These are phyloP conservation scores for Cornus controversa DNA, from an alignment of 148 eudicot genomes.

Conservation along the genomic window DNA sequence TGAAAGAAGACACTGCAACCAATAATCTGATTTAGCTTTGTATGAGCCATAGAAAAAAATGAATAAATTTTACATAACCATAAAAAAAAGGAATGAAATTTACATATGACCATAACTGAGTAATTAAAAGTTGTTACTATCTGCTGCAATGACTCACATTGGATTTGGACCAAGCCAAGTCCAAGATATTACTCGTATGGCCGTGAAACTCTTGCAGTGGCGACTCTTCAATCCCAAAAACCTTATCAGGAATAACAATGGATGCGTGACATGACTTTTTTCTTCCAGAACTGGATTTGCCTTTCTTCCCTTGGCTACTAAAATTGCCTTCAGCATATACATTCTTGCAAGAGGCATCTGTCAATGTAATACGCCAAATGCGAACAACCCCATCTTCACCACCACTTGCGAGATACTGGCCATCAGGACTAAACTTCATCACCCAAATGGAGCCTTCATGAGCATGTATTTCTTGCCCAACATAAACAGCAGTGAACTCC, in stretches of 20 bases:
- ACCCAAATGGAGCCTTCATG: conserved; percentile 70
- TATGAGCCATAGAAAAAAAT: not conserved
- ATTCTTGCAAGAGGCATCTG: conserved; percentile 23
- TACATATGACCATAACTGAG: not conserved
- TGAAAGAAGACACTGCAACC: conserved; percentile 70
- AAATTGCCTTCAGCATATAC: conserved; percentile 7
- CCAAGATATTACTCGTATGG: conserved; percentile 64
- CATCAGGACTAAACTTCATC: conserved; percentile 89
- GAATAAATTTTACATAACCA: not conserved
- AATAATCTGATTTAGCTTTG: not conserved
- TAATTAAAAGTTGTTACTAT: not conserved
- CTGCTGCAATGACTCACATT: conserved; percentile 50
- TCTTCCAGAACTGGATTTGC: conserved; percentile 10
- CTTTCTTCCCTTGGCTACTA: conserved; percentile 5
- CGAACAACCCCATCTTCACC: conserved; percentile 83
- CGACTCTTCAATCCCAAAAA: conserved; percentile 54
- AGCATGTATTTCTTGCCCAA: conserved; percentile 63
- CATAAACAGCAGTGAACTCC: conserved; percentile 59
- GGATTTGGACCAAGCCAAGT: conserved; percentile 77
- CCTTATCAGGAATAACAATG: conserved; percentile 55
- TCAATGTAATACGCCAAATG: conserved; percentile 53
- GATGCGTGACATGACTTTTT: conserved; percentile 34
- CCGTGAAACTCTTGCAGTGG: conserved; percentile 70
- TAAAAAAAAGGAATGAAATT: not conserved
- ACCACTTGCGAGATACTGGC: conserved; percentile 74